Percentiles rank a stretch among this genome's conserved stretches.
phyloP scores from a whole-genome alignment of 345 rosid species.

The Garcia nutans region DNA sequence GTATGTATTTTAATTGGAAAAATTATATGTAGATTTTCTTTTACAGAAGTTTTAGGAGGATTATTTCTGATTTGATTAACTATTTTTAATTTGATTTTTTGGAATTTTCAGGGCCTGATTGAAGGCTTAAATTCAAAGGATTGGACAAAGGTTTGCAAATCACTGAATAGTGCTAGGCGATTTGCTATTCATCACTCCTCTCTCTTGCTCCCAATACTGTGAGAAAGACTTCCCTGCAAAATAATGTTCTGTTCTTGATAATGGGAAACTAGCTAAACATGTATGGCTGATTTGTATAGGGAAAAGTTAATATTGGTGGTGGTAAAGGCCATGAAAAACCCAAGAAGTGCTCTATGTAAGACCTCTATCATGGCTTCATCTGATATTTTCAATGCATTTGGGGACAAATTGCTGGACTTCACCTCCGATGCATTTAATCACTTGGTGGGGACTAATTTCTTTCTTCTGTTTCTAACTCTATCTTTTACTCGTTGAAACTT shows the following conservation, averaged over 20 bases:
- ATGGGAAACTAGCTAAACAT: background rate
- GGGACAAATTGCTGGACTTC: conserved; percentile 53
- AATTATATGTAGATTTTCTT: too few relatives aligned
- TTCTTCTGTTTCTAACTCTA: background rate
- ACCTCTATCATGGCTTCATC: conserved; percentile 87
- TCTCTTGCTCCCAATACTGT: conserved; percentile 61
- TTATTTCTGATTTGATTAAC: background rate
- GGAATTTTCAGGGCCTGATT: conserved; percentile 41
- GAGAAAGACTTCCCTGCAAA: conserved; percentile 21
- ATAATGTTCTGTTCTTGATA: background rate
- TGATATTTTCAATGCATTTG: conserved; percentile 66
- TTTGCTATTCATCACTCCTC: conserved; percentile 63
- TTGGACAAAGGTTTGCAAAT: conserved; percentile 59
- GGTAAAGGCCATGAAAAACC: conserved; percentile 84
- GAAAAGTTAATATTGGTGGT: conserved; percentile 67
- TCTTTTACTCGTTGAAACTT: background rate
- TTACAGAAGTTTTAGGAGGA: too few relatives aligned
- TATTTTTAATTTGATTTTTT: background rate
- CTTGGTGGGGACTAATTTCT: conserved; percentile 43
- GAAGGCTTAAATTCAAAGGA: conserved; percentile 72
- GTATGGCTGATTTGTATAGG: conserved; percentile 30
- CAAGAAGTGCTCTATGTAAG: conserved; percentile 91
- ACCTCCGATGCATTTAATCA: conserved; percentile 57
- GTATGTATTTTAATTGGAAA: background rate
- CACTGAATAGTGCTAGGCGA: conserved; percentile 60